Percentiles rank a stretch among this genome's conserved stretches.
Conservation (phyloP, 441 rosid species). For the Brassica hybrid region DNA sequence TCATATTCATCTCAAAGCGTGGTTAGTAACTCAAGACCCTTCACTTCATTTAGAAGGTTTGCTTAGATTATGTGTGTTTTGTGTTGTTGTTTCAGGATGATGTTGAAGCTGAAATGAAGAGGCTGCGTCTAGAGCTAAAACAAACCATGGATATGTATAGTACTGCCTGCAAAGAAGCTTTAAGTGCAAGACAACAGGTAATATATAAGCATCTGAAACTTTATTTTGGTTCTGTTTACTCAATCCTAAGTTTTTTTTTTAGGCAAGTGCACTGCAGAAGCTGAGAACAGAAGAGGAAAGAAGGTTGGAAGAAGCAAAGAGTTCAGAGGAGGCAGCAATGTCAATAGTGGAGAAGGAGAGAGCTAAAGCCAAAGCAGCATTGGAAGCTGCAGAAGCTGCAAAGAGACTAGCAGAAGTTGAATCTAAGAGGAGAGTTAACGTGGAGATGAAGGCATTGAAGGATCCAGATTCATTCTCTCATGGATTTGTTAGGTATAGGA, state of each 20-base stretch:
- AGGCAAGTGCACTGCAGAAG: conserved; percentile 59
- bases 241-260: background rate
- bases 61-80: conserved; percentile 8
- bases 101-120: conserved; percentile 65
- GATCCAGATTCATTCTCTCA: conserved; percentile 43
- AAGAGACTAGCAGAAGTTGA: conserved; percentile 52
- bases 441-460: conserved; percentile 44
- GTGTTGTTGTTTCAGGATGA: conserved; percentile 62
- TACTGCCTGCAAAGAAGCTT: conserved; percentile 90
- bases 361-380: conserved; percentile 50
- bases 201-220: conserved; percentile 38
- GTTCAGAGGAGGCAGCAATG: conserved; percentile 56
- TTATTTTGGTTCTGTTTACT: conserved; percentile 1
- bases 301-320: conserved; percentile 51
- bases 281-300: conserved; percentile 53
- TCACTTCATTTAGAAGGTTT: background rate
- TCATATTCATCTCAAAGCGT: conserved; percentile 56
- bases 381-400: conserved; percentile 60
- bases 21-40: conserved; percentile 46
- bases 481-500: conserved; percentile 51
- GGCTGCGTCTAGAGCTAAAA: conserved; percentile 84
- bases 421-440: conserved; percentile 43
- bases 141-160: conserved; percentile 97
- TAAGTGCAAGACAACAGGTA: conserved; percentile 81
- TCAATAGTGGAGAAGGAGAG: conserved; percentile 54